Evolutionary conservation across 2,329 filamentous ascomycete species (phyloP), one percentile per base, ranked within the genome.

Genomic region (Curvularia eragrostidis): DNA sequence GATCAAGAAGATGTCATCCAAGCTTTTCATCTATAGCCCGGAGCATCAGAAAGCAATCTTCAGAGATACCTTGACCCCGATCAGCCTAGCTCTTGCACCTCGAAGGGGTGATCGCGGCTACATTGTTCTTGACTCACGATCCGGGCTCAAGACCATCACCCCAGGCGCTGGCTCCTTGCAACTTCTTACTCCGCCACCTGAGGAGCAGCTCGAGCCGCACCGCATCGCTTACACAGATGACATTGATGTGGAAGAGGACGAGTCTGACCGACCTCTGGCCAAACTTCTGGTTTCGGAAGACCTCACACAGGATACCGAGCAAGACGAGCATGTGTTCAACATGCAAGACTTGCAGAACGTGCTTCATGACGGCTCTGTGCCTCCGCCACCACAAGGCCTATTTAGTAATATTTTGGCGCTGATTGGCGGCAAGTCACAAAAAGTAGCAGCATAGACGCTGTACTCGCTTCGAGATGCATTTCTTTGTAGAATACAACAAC

Each of bases 61-160:
- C 66, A 80, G 86, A 60, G 80, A 79, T 26, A 84, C 85, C 9
- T 63, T 80, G 9, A 80, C 85, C 3, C 81, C 83, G 55, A 78
- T 86, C 21, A 85, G 92, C 10, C 85, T 89, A 21, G 87, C 89
- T 12, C 77, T 97, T 1, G 79, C 91, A 2, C 83, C 91, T 3
- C 83, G 86, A 19, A 80, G 84, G 12, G 83, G 82, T 19, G 85
- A 87, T 1, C 87, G 86, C 44, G 91, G 92, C 4, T 97, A 91
- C 73, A 80, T 95, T 38, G 79, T 89, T 9, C 77, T 97, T 5
- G 92, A 96, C 72, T 84, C 89, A n/a, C 82, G 86, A 0, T 91
- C 91, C 13, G 89, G 91, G 68, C 81, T 96, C 38, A 87, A 87
- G 26, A 69, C 75, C 5, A 66, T 83, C 10, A 73, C 62, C 8